phyloP scores from a whole-genome alignment of 2,329 filamentous ascomycete species.

The Blastomyces silverae region DNA sequence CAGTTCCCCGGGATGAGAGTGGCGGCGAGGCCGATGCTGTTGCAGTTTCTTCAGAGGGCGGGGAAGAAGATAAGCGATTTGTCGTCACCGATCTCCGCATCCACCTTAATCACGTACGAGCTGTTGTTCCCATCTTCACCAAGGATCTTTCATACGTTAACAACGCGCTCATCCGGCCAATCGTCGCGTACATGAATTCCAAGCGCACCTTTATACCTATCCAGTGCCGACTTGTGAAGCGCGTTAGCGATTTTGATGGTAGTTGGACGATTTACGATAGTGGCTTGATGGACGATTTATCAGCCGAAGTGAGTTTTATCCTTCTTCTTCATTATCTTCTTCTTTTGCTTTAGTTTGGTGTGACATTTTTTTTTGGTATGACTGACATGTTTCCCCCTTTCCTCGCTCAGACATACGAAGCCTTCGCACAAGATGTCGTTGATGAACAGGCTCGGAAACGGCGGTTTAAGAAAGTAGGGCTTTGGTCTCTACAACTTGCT shows the following conservation, averaged over 20 bases:
- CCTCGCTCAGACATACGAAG: conserved; percentile 64
- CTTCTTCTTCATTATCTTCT: neutral
- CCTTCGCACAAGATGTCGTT: conserved; percentile 84
- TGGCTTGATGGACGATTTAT: conserved; percentile 87
- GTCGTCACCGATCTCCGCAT: conserved; percentile 92
- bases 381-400: conserved; percentile 4
- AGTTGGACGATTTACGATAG: conserved; percentile 93
- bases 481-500: conserved; percentile 90
- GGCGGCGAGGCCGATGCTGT: conserved; percentile 25
- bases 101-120: conserved; percentile 89
- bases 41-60: conserved; percentile 19
- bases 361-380: neutral
- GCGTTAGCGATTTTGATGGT: conserved; percentile 81
- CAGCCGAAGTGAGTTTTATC: conserved; percentile 58
- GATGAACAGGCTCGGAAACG: conserved; percentile 80
- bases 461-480: conserved; percentile 87
- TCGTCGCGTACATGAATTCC: conserved; percentile 96
- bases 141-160: conserved; percentile 91
- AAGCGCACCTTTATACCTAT: conserved; percentile 93
- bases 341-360: conserved; percentile 13
- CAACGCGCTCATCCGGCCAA: conserved; percentile 87
- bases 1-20: conserved; percentile 15
- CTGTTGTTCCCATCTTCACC: conserved; percentile 86
- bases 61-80: conserved; percentile 62
- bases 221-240: conserved; percentile 88